Conservation (phyloP, 2,329 filamentous ascomycete genomes). For the Cercospora janseana region DNA sequence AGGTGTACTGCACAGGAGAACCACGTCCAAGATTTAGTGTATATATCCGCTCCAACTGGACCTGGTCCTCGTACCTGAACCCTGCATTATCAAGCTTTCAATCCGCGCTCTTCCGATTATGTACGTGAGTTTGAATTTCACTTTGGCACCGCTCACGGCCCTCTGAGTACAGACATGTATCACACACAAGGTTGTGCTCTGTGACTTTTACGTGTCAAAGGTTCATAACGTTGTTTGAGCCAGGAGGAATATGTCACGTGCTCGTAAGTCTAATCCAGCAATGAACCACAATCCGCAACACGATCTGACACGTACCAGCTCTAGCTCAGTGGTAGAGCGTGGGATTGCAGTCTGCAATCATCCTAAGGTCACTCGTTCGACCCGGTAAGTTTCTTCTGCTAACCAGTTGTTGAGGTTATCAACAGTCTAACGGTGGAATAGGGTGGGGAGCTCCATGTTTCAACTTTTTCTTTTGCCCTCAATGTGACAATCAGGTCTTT, state of each 20-base stretch:
- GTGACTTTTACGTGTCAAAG: not conserved
- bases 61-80: not conserved
- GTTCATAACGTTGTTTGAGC: not conserved
- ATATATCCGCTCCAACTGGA: not conserved
- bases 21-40: conserved; percentile 6
- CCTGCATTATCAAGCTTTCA: not conserved
- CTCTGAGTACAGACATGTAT: too few relatives aligned
- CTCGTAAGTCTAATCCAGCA: not conserved
- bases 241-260: not conserved
- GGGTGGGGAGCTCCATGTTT: not conserved
- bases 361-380: conserved; percentile 32
- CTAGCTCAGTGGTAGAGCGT: conserved; percentile 35
- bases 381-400: conserved; percentile 10
- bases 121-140: too few relatives aligned
- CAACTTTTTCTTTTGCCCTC: not conserved
- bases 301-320: not conserved
- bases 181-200: too few relatives aligned
- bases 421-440: not conserved
- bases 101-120: not conserved
- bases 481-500: not conserved
- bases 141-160: too few relatives aligned
- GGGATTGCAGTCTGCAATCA: conserved; percentile 27
- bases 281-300: not conserved
- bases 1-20: conserved; percentile 9
- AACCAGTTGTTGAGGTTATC: not conserved